A percentile compares a stretch with the other conserved stretches of the same genome.
Evolutionary conservation across 2,329 filamentous ascomycete species (phyloP).

Genomic region (Fusarium brevicatenulatum): DNA sequence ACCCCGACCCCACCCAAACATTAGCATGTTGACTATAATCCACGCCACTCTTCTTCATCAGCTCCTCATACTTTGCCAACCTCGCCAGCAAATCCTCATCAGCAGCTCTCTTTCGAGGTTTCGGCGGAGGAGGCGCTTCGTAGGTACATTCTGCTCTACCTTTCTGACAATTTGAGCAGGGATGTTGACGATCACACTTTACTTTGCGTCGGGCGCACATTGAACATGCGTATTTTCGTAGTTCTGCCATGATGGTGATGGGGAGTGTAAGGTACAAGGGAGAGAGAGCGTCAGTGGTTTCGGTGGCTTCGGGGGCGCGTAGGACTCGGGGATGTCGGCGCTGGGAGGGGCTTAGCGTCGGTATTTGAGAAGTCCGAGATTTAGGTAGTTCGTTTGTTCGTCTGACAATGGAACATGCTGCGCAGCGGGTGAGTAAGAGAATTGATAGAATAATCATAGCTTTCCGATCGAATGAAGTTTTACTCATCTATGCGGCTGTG

Average conservation of each 20-base stretch:
- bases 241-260: neutral
- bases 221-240: slow-evolving; percentile 33
- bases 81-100: slow-evolving; percentile 43
- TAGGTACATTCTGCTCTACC: slow-evolving; percentile 44
- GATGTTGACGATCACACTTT: slow-evolving; percentile 52
- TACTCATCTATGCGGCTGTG: neutral
- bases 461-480: no score
- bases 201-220: slow-evolving; percentile 39
- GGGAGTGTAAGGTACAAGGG: no score
- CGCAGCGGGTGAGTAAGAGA: no score
- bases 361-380: neutral
- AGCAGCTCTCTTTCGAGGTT: slow-evolving; percentile 42
- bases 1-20: slow-evolving; percentile 40
- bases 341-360: neutral
- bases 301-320: neutral
- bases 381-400: neutral
- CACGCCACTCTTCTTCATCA: slow-evolving; percentile 44
- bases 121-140: slow-evolving; percentile 24
- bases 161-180: slow-evolving; percentile 58
- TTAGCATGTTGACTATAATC: slow-evolving; percentile 34
- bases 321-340: neutral
- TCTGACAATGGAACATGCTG: neutral
- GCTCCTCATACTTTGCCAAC: slow-evolving; percentile 41
- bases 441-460: no score
- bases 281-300: neutral